These are phyloP conservation scores for Paramecium tetraurelia DNA, from an alignment of 73 alveolate species.

Conservation along the genomic window DNA sequence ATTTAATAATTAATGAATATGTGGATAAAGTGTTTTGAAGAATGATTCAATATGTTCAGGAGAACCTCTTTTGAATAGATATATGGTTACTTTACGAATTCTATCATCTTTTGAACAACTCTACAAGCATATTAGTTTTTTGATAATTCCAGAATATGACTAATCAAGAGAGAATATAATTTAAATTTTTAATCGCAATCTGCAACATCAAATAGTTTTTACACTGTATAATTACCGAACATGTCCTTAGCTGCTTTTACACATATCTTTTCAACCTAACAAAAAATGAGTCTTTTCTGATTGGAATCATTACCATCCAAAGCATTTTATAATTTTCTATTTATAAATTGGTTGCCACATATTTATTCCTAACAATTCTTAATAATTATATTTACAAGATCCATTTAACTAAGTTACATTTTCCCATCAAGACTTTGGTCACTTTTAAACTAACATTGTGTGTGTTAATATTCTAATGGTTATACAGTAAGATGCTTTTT, in stretches of 20 bases:
- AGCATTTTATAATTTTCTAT: constrained; percentile 13
- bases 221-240: constrained; percentile 41
- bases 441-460: neutral
- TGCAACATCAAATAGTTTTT: constrained; percentile 7
- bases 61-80: neutral
- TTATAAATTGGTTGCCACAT: neutral
- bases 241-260: constrained; percentile 27
- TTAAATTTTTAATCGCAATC: neutral
- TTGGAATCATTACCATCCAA: neutral
- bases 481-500: neutral
- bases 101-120: neutral
- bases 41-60: neutral
- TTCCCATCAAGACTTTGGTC: constrained; percentile 8
- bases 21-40: neutral
- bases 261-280: neutral
- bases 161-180: neutral
- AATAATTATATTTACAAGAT: neutral
- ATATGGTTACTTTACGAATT: neutral
- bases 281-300: neutral
- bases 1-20: neutral
- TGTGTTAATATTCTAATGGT: neutral
- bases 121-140: neutral
- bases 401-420: neutral
- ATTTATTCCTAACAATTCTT: neutral
- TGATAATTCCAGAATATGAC: neutral